Evolutionary conservation across 2,329 filamentous ascomycete species (phyloP).

Genomic region (Paracoccidioides brasiliensis): DNA sequence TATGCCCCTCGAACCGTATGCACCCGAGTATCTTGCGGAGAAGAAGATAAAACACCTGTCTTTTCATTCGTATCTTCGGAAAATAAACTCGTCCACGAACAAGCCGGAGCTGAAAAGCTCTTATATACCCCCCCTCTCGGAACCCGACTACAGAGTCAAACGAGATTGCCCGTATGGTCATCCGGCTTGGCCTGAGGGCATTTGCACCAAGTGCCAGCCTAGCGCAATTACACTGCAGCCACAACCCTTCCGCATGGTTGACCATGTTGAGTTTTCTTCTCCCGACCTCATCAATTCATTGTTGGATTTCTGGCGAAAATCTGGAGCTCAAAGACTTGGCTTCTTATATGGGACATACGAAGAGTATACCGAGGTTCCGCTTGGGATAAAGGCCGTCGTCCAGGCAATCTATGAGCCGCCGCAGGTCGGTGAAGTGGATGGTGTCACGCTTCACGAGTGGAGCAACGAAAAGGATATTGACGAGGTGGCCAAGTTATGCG

Average conservation of each 20-base stretch:
- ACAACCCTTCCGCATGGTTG: conserved; percentile 90
- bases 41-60: conserved; percentile 99
- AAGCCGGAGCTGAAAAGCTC: conserved; percentile 87
- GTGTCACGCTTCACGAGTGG: conserved; percentile 74
- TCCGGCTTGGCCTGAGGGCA: conserved; percentile 85
- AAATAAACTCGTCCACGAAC: conserved; percentile 92
- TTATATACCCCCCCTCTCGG: conserved; percentile 86
- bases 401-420: conserved; percentile 96
- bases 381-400: conserved; percentile 89
- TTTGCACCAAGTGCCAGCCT: conserved; percentile 96
- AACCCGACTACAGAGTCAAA: conserved; percentile 84
- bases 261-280: conserved; percentile 91
- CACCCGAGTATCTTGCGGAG: conserved; percentile 73
- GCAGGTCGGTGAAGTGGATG: conserved; percentile 77
- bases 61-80: conserved; percentile 86
- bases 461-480: conserved; percentile 72
- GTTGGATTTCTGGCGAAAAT: conserved; percentile 81
- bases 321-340: conserved; percentile 70
- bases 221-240: conserved; percentile 92
- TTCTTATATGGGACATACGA: conserved; percentile 85
- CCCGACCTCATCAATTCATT: conserved; percentile 76
- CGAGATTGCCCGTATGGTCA: conserved; percentile 86
- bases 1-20: conserved; percentile 90
- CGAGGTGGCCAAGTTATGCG: conserved; percentile 66
- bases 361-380: conserved; percentile 81